These are phyloP conservation scores for Ogataea kodamae DNA, from an alignment of 805 yeast genomes.

Conservation along the genomic window DNA sequence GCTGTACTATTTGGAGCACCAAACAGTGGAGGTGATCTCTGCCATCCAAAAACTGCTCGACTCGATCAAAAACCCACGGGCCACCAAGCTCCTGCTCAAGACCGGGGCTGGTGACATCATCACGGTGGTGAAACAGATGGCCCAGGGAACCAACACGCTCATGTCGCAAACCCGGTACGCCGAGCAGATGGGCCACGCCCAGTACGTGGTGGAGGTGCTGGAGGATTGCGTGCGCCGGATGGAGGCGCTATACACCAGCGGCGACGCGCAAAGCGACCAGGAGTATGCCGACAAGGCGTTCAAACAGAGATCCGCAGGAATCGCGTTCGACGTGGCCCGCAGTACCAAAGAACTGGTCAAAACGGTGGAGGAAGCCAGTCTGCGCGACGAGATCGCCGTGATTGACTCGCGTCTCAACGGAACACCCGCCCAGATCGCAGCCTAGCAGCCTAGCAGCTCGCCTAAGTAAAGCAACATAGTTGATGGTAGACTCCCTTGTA, in stretches of 20 bases:
- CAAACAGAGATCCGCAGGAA: conserved; percentile 92
- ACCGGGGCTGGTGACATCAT: conserved; percentile 73
- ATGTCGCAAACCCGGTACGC: conserved; percentile 87
- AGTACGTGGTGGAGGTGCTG: conserved; percentile 83
- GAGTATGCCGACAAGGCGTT: conserved; percentile 84
- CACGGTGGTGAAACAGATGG: conserved; percentile 78
- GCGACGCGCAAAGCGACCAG: conserved; percentile 40
- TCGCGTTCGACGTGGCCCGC: conserved; percentile 94
- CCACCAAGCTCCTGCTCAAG: conserved; percentile 71
- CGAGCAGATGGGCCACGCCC: conserved; percentile 83
- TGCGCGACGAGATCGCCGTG: conserved; percentile 80
- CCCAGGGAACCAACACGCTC: conserved; percentile 80
- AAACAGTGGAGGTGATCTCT: conserved; percentile 85
- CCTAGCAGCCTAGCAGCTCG: too few species aligned
- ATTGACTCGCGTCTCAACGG: conserved; percentile 59
- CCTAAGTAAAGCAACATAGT: too few species aligned
- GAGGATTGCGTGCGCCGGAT: conserved; percentile 83
- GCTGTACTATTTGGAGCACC: conserved; percentile 83
- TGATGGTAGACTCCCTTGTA: too few species aligned
- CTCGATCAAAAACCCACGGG: conserved; percentile 72
- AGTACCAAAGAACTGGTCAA: conserved; percentile 94
- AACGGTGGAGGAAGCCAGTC: conserved; percentile 91
- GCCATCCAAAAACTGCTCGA: conserved; percentile 81
- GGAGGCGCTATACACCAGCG: conserved; percentile 56
- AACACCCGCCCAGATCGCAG: conserved; percentile 2